Percentiles rank a stretch among this genome's conserved stretches.
Conservation (phyloP, 2,329 filamentous ascomycete genomes). For the Cladosporium velox region DNA sequence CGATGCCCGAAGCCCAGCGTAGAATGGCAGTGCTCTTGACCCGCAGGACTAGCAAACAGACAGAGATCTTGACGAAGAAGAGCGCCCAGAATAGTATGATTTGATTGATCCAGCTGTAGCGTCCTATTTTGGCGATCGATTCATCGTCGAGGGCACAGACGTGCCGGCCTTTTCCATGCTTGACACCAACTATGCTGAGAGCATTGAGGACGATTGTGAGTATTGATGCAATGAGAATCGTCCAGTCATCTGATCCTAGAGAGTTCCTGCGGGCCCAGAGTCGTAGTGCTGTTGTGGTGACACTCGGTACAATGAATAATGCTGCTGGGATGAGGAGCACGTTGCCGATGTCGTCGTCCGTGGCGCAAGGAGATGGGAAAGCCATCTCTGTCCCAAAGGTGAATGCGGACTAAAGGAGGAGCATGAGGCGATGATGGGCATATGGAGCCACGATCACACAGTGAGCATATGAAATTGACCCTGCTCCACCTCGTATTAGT, state of each 20-base stretch:
- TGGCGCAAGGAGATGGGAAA: background rate
- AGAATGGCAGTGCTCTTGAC: constrained; percentile 42
- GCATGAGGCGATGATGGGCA: background rate
- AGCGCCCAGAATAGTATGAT: constrained; percentile 47
- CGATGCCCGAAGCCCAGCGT: constrained; percentile 34
- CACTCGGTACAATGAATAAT: background rate
- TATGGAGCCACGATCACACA: background rate
- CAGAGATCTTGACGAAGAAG: constrained; percentile 46
- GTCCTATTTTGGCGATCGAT: constrained; percentile 41
- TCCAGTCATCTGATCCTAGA: constrained; percentile 39
- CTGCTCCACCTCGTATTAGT: background rate
- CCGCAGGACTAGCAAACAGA: constrained; percentile 45
- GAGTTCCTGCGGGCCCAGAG: constrained; percentile 13
- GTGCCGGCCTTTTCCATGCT: constrained; percentile 45
- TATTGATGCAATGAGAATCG: constrained; percentile 36
- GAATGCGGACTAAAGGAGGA: background rate
- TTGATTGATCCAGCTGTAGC: constrained; percentile 43
- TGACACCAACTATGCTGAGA: constrained; percentile 39
- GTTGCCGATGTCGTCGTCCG: constrained; percentile 5
- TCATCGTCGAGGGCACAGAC: constrained; percentile 38
- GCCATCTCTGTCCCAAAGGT: background rate
- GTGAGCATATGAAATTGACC: background rate
- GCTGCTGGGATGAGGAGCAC: constrained; percentile 5
- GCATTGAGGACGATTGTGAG: constrained; percentile 38
- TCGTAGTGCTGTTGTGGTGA: constrained; percentile 5